These are phyloP conservation scores for Liriodendron chinense DNA, from an alignment of 164 flowering plant species.

Conservation along the genomic window DNA sequence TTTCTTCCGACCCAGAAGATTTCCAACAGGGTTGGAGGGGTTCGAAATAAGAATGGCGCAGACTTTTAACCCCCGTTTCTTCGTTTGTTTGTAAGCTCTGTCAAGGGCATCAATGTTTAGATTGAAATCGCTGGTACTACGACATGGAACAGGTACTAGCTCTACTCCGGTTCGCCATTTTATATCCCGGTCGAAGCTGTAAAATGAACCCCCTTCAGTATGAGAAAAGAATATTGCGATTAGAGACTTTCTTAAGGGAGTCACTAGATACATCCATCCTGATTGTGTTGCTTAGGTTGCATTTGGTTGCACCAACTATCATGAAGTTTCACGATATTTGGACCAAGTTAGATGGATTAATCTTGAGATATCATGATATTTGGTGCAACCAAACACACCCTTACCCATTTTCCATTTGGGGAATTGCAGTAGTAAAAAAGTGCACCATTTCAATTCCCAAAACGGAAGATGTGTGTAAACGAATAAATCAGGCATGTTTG, in stretches of 20 bases:
- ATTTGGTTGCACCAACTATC: not conserved
- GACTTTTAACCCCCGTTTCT: constrained; percentile 74
- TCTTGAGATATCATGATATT: no score
- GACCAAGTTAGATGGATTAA: no score
- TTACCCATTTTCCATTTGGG: not conserved
- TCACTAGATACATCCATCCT: not conserved
- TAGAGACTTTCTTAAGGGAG: not conserved
- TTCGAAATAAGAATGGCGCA: constrained; percentile 79
- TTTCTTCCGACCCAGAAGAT: constrained; percentile 46
- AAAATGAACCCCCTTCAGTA: constrained; percentile 20
- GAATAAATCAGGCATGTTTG: no score
- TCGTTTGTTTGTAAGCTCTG: constrained; percentile 81
- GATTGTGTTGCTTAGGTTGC: not conserved
- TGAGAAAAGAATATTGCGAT: not conserved
- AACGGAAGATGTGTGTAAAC: not conserved
- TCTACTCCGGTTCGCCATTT: constrained; percentile 91
- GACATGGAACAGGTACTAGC: constrained; percentile 85
- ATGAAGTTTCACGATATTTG: no score
- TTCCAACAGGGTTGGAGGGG: constrained; percentile 88
- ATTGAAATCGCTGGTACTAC: constrained; percentile 76
- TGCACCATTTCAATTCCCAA: not conserved
- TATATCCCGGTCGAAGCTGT: constrained; percentile 79
- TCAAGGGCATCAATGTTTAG: constrained; percentile 65
- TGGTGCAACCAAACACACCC: no score
- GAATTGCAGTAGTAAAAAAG: not conserved